These are phyloP conservation scores for Geotrichum cucujoidarum DNA, from an alignment of 1,139 yeast genomes.

Conservation along the genomic window DNA sequence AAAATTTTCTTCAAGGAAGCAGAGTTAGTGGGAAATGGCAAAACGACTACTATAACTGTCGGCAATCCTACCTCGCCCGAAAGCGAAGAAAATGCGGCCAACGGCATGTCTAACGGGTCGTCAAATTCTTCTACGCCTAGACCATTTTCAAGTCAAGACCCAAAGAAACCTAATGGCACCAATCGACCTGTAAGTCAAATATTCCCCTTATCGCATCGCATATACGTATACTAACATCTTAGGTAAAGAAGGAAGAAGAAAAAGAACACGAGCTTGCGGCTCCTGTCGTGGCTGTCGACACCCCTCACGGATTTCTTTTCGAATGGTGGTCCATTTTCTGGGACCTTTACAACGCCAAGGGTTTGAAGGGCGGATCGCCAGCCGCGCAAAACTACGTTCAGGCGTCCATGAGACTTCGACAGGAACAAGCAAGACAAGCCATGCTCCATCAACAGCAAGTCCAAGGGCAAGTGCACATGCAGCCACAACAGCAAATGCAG, in stretches of 20 bases:
- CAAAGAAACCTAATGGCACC: not conserved
- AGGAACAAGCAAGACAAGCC: slow-evolving; percentile 41
- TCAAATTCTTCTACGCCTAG: slow-evolving; percentile 8
- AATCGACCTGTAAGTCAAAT: not conserved
- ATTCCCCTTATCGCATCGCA: not conserved
- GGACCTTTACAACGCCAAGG: slow-evolving; percentile 85
- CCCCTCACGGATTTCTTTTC: slow-evolving; percentile 79
- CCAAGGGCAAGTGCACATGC: slow-evolving; percentile 6
- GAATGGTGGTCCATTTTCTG: slow-evolving; percentile 98
- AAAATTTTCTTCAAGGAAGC: slow-evolving; percentile 69
- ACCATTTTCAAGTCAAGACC: slow-evolving; percentile 3
- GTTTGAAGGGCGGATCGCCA: slow-evolving; percentile 55
- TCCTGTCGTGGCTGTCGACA: slow-evolving; percentile 42
- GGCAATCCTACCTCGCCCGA: not conserved
- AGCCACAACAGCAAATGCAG: slow-evolving; percentile 22
- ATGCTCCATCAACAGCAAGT: slow-evolving; percentile 23
- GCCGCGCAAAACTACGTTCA: slow-evolving; percentile 70
- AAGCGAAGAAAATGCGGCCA: not conserved
- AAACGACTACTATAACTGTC: not conserved
- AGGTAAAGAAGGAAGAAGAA: slow-evolving; percentile 1
- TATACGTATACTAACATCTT: not conserved
- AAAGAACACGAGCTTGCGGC: slow-evolving; percentile 12
- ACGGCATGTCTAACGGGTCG: not conserved
- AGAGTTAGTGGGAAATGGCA: slow-evolving; percentile 36
- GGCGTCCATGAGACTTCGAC: slow-evolving; percentile 49